A percentile compares a stretch with the other conserved stretches of the same genome.
Evolutionary conservation across 768 basidiomycete species (phyloP).

Genomic region (Rhodotorula diobovata): DNA sequence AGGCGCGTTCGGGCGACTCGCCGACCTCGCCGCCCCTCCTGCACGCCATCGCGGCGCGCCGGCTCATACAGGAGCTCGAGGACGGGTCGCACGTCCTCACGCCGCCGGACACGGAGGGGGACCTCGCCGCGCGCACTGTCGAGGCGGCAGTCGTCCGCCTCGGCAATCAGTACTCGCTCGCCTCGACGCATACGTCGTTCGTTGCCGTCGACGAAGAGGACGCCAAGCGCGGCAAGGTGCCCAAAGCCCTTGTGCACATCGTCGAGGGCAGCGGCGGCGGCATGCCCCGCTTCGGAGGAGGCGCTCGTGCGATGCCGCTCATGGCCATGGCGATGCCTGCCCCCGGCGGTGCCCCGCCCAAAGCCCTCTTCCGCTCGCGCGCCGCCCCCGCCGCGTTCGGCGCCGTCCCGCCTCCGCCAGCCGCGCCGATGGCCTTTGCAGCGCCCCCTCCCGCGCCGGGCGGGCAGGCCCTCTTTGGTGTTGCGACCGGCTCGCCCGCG

Average conservation of each 20-base stretch:
- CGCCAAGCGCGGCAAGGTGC: not conserved
- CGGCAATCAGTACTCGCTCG: slow-evolving; percentile 56
- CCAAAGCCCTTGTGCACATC: not conserved
- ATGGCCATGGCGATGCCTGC: not conserved
- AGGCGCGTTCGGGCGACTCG: not conserved
- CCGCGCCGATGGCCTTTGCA: no score
- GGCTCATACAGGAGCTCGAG: slow-evolving; percentile 57
- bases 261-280: not conserved
- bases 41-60: slow-evolving; percentile 58
- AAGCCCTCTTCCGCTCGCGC: no score
- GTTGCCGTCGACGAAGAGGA: slow-evolving; percentile 53
- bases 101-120: slow-evolving; percentile 45
- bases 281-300: no score
- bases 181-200: slow-evolving; percentile 58
- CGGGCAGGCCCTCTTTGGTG: no score
- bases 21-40: slow-evolving; percentile 40
- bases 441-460: no score
- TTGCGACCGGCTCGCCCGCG: no score
- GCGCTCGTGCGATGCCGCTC: not conserved
- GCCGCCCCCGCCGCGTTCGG: no score
- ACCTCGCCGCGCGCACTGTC: slow-evolving; percentile 48
- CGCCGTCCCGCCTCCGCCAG: no score
- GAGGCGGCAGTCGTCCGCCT: slow-evolving; percentile 55
- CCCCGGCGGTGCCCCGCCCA: no score
- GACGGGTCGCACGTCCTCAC: slow-evolving; percentile 39